Evolutionary conservation across 1,139 yeast genomes (phyloP).

Genomic region (Suhomyces taliae): DNA sequence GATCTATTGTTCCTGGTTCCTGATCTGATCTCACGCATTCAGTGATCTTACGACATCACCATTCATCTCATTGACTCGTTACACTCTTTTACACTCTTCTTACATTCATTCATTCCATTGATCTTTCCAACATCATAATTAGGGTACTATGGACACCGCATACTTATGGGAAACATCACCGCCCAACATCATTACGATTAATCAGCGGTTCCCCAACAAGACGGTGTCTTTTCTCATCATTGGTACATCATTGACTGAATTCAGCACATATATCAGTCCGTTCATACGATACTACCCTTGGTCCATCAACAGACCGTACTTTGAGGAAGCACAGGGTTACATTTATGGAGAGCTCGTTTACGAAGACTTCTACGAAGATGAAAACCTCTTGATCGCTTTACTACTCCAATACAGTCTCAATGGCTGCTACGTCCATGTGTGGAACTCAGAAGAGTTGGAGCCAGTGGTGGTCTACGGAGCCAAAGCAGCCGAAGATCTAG

Average conservation of each 20-base stretch:
- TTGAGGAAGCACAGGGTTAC: conserved; percentile 20
- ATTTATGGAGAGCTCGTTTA: conserved; percentile 44
- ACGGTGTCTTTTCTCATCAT: conserved; percentile 6
- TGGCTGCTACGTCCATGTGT: conserved; percentile 43
- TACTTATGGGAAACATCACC: conserved; percentile 8
- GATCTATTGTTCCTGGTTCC: no score
- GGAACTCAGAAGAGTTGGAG: conserved; percentile 56
- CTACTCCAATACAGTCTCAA: conserved; percentile 33
- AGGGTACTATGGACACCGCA: conserved; percentile 1
- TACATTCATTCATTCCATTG: neutral
- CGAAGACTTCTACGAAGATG: conserved; percentile 48
- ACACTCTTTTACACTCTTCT: no score
- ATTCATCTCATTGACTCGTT: no score
- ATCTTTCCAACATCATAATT: neutral
- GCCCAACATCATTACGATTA: conserved; percentile 4
- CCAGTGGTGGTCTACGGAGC: conserved; percentile 45
- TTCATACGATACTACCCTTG: conserved; percentile 45
- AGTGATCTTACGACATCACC: no score
- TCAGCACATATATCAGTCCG: conserved; percentile 27
- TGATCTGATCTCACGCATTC: no score
- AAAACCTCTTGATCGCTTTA: conserved; percentile 44
- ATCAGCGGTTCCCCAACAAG: conserved; percentile 2
- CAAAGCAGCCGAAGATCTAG: conserved; percentile 37
- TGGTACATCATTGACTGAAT: conserved; percentile 1
- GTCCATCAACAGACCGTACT: conserved; percentile 10